Evolutionary conservation across 2,329 filamentous ascomycete species (phyloP).

Genomic region (Huntiella bhutanensis): DNA sequence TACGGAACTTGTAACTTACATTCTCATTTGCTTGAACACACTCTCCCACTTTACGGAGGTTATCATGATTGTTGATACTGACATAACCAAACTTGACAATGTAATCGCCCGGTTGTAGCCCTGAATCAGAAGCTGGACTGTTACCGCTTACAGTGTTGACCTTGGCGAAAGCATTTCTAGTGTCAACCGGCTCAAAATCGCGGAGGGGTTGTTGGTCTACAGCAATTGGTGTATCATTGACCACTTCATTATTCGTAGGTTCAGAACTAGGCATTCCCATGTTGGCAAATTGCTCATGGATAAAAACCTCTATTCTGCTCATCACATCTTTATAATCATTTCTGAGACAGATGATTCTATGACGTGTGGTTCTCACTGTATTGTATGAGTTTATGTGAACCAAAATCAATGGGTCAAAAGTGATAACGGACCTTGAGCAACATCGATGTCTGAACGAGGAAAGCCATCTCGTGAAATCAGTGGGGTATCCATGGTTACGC

Average conservation of each 20-base stretch:
- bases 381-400: constrained; percentile 11
- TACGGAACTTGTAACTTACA: constrained; percentile 34
- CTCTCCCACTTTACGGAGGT: constrained; percentile 69
- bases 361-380: constrained; percentile 79
- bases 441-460: constrained; percentile 81
- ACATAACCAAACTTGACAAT: constrained; percentile 74
- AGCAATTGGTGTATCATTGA: not conserved
- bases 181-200: constrained; percentile 7
- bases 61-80: constrained; percentile 70
- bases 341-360: constrained; percentile 70
- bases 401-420: not conserved
- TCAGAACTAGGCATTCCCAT: not conserved
- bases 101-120: constrained; percentile 60
- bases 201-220: constrained; percentile 3
- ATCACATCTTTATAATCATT: constrained; percentile 92
- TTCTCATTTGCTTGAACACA: constrained; percentile 78
- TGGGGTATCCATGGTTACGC: constrained; percentile 77
- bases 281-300: constrained; percentile 77
- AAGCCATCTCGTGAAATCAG: constrained; percentile 81
- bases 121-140: constrained; percentile 69
- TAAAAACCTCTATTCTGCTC: constrained; percentile 58
- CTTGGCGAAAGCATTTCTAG: constrained; percentile 55
- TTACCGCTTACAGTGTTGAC: constrained; percentile 64
- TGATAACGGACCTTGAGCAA: constrained; percentile 58
- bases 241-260: not conserved